A percentile compares a stretch with the other conserved stretches of the same genome.
phyloP scores from a whole-genome alignment of 164 flowering plant genomes.

The Berberis vulgaris region DNA sequence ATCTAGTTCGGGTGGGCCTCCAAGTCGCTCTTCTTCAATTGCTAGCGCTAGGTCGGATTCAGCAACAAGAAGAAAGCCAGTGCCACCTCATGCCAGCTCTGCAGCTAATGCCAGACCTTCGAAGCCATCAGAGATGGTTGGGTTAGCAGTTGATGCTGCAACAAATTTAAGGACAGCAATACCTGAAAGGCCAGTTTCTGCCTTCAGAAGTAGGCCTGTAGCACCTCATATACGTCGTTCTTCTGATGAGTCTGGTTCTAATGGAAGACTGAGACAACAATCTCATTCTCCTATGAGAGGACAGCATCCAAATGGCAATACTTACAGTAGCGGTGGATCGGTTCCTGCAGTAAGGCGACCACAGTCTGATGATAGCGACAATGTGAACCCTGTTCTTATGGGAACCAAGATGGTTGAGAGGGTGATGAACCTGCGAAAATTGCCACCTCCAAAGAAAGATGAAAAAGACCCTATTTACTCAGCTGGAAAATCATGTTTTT shows the following conservation, averaged over 20 bases:
- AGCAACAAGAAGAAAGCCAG: conserved; percentile 31
- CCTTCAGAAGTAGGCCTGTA: conserved; percentile 69
- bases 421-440: conserved; percentile 79
- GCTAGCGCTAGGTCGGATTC: conserved; percentile 30
- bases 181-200: conserved; percentile 71
- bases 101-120: conserved; percentile 62
- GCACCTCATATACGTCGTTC: conserved; percentile 43
- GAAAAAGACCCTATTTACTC: conserved; percentile 30
- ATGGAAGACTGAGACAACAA: conserved; percentile 51
- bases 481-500: conserved; percentile 56
- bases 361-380: conserved; percentile 44
- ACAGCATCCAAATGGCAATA: conserved; percentile 40
- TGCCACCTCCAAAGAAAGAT: conserved; percentile 76
- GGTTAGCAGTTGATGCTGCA: conserved; percentile 67
- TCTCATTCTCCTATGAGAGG: conserved; percentile 82
- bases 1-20: conserved; percentile 26
- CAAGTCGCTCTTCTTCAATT: conserved; percentile 34
- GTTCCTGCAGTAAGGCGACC: conserved; percentile 33
- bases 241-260: conserved; percentile 38
- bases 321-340: conserved; percentile 36
- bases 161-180: conserved; percentile 68
- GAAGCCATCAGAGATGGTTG: conserved; percentile 80
- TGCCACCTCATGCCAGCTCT: conserved; percentile 43
- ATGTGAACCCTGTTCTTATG: conserved; percentile 60
- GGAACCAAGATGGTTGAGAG: conserved; percentile 96